Evolutionary conservation across 345 rosid genomes (phyloP), one percentile per base, ranked within the genome.

Genomic region (Populus simonii): DNA sequence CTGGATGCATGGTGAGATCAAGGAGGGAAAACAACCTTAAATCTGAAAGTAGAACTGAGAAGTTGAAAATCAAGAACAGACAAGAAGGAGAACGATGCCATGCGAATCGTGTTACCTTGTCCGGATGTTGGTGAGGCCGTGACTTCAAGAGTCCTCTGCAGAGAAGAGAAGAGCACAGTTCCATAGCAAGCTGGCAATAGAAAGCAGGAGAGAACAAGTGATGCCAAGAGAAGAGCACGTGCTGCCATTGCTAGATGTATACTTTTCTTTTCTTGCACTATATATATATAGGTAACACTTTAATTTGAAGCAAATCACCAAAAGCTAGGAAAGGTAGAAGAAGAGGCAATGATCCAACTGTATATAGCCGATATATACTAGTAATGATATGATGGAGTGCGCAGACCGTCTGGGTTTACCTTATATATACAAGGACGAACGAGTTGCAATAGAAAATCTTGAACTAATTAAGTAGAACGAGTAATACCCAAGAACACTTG

Each of bases 121-220:
- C 80, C 84, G 35, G 74, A 66, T 74, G 74, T 80, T 4, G 89
- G 79, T 23, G 82, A 83, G 20, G 88, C 83, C 38, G 71, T 70
- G 71, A 80, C 82, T 0, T 4, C 33, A 27, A 92, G 74, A 20
- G 88, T 75, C 11, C 51, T 66, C 35, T 80, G 73, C 29, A 91
- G 88, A 17, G 90, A 72, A 35, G 87, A 71, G 78, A 80, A 63
- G 47, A 41, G 38, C 8, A 47, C 36, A 39, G 5, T 6, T 36
- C 66, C 82, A 80, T 69, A 12, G 38, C 65, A 53, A 7, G 27
- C 27, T 27, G 79, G 71, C 17, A 63, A 68, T 17, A 62, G 29
- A 0, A 75, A 63, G 66, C 55, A 59, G 33, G 49, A 55, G 49
- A 80, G 74, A 51, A 70, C 55, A 33, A 75, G 7, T 35, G 82